phyloP scores from a whole-genome alignment of 2,329 filamentous ascomycete species.

The Gremmenia infestans region DNA sequence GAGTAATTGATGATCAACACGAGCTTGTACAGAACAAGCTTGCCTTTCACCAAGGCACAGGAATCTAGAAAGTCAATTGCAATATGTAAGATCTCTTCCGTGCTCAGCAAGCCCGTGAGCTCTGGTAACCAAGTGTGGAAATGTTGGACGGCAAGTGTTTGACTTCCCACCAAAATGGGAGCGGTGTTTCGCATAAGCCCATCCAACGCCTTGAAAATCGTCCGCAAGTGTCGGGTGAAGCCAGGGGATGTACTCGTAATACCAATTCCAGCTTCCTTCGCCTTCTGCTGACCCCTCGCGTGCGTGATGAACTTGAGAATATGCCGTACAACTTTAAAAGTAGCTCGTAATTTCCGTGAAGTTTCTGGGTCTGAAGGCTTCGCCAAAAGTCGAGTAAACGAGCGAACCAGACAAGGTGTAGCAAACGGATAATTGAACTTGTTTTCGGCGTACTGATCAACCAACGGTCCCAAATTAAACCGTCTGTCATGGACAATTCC shows the following conservation, averaged over 20 bases:
- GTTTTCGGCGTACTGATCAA: slow-evolving; percentile 84
- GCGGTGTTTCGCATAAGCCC: slow-evolving; percentile 82
- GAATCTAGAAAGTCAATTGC: slow-evolving; percentile 93
- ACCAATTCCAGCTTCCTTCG: slow-evolving; percentile 82
- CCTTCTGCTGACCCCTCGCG: slow-evolving; percentile 77
- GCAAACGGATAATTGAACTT: slow-evolving; percentile 92
- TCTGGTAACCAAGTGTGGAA: slow-evolving; percentile 98
- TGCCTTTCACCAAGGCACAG: slow-evolving; percentile 80
- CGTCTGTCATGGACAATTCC: slow-evolving; percentile 91
- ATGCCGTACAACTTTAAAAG: slow-evolving; percentile 91
- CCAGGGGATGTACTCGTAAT: slow-evolving; percentile 67
- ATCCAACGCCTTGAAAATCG: slow-evolving; percentile 86
- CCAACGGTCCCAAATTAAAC: slow-evolving; percentile 84
- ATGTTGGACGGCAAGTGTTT: slow-evolving; percentile 91
- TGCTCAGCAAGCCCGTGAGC: slow-evolving; percentile 67
- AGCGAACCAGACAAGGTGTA: slow-evolving; percentile 80
- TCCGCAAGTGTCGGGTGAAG: slow-evolving; percentile 78
- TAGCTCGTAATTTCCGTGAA: slow-evolving; percentile 78
- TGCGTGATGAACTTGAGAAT: slow-evolving; percentile 94
- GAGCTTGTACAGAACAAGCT: slow-evolving; percentile 86
- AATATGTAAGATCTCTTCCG: slow-evolving; percentile 83
- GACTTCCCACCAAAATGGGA: slow-evolving; percentile 83
- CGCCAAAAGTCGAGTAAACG: slow-evolving; percentile 76
- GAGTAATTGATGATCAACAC: slow-evolving; percentile 90
- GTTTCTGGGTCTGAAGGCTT: slow-evolving; percentile 79